phyloP scores from a whole-genome alignment of 2,329 filamentous ascomycete genomes.

The Xylaria hypoxylon region DNA sequence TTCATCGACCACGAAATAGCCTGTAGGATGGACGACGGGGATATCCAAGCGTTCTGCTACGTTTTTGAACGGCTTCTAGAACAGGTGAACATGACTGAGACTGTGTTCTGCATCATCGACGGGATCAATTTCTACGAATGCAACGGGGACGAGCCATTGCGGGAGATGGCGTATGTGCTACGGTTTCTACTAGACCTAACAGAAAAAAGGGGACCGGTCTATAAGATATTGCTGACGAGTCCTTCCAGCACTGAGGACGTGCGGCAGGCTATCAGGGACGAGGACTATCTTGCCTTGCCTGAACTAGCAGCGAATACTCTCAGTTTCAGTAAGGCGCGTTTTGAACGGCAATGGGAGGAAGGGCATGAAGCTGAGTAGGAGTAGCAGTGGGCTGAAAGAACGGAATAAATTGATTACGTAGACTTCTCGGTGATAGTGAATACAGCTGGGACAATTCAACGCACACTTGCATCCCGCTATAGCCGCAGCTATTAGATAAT shows the following conservation, averaged over 20 bases:
- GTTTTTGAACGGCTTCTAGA: conserved; percentile 25
- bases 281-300: conserved; percentile 27
- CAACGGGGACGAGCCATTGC: conserved; percentile 17
- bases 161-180: conserved; percentile 21
- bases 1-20: conserved; percentile 24
- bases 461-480: too few relatives aligned
- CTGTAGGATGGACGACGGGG: conserved; percentile 11
- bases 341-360: conserved; percentile 22
- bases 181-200: conserved; percentile 25
- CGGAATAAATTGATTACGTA: too few relatives aligned
- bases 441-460: too few relatives aligned
- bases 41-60: conserved; percentile 16
- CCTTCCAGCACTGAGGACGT: conserved; percentile 26
- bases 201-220: background rate
- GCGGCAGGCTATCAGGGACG: conserved; percentile 27
- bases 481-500: too few relatives aligned
- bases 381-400: too few relatives aligned
- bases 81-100: conserved; percentile 17
- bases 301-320: conserved; percentile 19
- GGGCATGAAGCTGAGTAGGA: background rate
- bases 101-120: conserved; percentile 27
- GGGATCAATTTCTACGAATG: conserved; percentile 29
- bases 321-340: conserved; percentile 25
- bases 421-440: too few relatives aligned
- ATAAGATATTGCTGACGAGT: conserved; percentile 25